Evolutionary conservation across 2,329 filamentous ascomycete genomes (phyloP), one percentile per base, ranked within the genome.

Genomic region (Teratosphaeria pseudoeucalypti): DNA sequence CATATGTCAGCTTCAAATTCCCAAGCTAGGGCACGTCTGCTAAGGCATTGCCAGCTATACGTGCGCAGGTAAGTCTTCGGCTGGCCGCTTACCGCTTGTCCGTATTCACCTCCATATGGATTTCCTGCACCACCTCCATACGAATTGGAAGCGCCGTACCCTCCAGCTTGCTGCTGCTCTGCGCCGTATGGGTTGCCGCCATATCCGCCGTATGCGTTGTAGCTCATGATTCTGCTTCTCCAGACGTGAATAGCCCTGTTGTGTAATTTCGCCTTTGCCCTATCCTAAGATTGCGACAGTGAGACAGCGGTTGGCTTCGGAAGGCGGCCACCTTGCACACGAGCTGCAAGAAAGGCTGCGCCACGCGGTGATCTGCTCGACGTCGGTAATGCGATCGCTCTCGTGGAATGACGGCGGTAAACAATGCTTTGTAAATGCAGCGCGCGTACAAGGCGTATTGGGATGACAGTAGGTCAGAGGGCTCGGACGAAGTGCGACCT

Each of bases 111-210:
- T 56, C 72, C 74, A 58, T 77, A 77, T 9, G 75, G 73, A 63
- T 76, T 75, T 61, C 62, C 68, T 43, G 57, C 61, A 58, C 72
- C 63, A 58, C 60, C 63, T 52, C 63, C 66, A 57, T 72, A 75
- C 9, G 72, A 70, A 62, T 73, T 71, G 56, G 65, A 64, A 58
- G 65, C 58, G 64, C 70, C 70, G 61, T 69, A 73, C 52, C 65
- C 67, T 53, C 78, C 77, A 70, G 80, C 79, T 59, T 80, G 76
- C 34, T 34, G 54, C 37, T 43, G 71, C 71, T 88, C 87, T 60
- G 81, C 78, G 62, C 81, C 77, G 71, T 89, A 89, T 47, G 85
- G 85, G 70, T 88, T 68, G 63, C 77, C 76, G 63, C 75, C 72
- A 65, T 80, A 79, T 60, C 82, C 80, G 64, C 81, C 78, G 72